phyloP scores from a whole-genome alignment of 164 flowering plant species.

The Magnolia changhungtana region DNA sequence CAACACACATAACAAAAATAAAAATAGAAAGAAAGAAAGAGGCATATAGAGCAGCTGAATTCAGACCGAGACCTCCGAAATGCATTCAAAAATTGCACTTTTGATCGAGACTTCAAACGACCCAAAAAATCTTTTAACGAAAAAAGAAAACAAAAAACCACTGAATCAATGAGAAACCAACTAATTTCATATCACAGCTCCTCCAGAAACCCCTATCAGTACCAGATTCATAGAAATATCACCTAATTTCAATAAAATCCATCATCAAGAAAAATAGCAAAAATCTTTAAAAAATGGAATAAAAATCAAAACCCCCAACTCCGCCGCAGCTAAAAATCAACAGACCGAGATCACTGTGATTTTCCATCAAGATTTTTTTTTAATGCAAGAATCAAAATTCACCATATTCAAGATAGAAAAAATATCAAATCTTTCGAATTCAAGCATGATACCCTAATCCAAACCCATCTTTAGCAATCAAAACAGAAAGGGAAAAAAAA shows the following conservation, averaged over 20 bases:
- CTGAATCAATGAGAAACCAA: background rate
- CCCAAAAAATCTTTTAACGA: background rate
- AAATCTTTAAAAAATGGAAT: too few species aligned
- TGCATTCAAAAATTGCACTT: background rate
- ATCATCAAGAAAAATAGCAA: background rate
- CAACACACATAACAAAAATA: background rate
- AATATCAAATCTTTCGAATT: background rate
- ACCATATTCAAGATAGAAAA: background rate
- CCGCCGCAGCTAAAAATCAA: background rate
- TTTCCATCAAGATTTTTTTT: background rate
- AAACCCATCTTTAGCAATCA: background rate
- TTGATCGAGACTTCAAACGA: background rate
- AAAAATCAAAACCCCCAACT: too few species aligned
- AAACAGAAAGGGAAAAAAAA: background rate
- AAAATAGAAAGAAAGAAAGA: background rate
- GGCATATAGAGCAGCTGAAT: background rate
- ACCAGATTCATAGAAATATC: background rate
- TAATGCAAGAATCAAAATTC: background rate
- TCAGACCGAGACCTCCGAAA: background rate
- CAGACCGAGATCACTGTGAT: background rate
- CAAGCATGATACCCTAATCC: background rate
- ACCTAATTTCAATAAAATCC: background rate
- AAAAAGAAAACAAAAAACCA: background rate
- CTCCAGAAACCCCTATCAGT: background rate
- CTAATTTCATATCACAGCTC: background rate